Evolutionary conservation across 495 filamentous ascomycete genomes (phyloP).

Genomic region (Copromyces sp.): DNA sequence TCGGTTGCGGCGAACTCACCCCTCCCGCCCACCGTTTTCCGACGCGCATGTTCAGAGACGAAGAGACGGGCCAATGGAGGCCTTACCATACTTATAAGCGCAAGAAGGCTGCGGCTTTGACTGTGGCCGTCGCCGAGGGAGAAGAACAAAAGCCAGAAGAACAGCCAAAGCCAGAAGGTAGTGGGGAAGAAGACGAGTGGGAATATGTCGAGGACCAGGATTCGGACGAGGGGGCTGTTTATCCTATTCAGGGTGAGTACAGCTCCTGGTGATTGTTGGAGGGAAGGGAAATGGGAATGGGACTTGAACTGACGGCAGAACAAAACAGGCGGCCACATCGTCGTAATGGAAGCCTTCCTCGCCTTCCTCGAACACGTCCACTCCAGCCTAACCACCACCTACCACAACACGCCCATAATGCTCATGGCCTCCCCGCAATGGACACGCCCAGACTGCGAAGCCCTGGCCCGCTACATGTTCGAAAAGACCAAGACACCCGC

Average conservation of each 20-base stretch:
- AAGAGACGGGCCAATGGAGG: constrained; percentile 69
- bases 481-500: constrained; percentile 93
- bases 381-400: constrained; percentile 73
- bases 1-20: constrained; percentile 86
- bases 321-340: constrained; percentile 58
- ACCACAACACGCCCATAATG: constrained; percentile 84
- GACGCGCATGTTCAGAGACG: constrained; percentile 87
- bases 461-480: constrained; percentile 83
- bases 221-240: constrained; percentile 80
- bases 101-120: constrained; percentile 42
- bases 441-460: constrained; percentile 72
- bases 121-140: not conserved
- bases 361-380: constrained; percentile 83
- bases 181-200: constrained; percentile 26
- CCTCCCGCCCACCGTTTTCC: constrained; percentile 71
- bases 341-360: constrained; percentile 83
- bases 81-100: constrained; percentile 71
- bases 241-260: constrained; percentile 54
- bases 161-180: constrained; percentile 6
- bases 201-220: constrained; percentile 80
- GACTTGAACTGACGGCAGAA: not conserved
- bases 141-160: not conserved
- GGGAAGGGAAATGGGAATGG: not conserved
- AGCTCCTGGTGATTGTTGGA: not conserved
- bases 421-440: constrained; percentile 79